A percentile compares a stretch with the other conserved stretches of the same genome.
Conservation (phyloP, 305 asterid genomes). For the Solanum hybrid region DNA sequence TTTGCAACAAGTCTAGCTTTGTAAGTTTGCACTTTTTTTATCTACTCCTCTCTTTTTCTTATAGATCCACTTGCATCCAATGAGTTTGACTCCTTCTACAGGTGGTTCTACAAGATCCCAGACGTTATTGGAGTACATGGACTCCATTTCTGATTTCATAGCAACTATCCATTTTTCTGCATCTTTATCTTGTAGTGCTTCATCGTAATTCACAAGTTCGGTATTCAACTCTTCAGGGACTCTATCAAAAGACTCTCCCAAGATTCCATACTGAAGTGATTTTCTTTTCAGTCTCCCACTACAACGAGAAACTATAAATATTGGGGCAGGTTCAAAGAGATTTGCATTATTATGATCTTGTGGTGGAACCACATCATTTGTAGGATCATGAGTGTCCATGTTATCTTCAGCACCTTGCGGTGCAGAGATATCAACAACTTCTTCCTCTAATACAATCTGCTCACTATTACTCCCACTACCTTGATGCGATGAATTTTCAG, state of each 20-base stretch:
- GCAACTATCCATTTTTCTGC: not conserved
- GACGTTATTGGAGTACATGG: not conserved
- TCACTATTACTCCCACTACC: not conserved
- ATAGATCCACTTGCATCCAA: not conserved
- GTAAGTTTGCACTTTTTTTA: not conserved
- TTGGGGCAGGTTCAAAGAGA: not conserved
- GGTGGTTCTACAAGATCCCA: not conserved
- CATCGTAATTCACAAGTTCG: not conserved
- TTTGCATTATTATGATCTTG: not conserved
- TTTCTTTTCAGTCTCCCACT: not conserved
- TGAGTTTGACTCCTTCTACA: not conserved
- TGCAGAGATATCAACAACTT: not conserved
- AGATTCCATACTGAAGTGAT: not conserved
- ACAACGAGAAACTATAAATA: not conserved
- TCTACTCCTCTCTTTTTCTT: not conserved
- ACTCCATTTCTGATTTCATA: not conserved
- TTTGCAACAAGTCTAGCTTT: not conserved
- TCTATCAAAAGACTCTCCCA: not conserved
- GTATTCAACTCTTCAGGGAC: not conserved
- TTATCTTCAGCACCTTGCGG: not conserved
- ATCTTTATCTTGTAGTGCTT: not conserved
- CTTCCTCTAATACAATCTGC: not conserved
- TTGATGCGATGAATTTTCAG: not conserved
- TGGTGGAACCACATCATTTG: not conserved
- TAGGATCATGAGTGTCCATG: not conserved